Evolutionary conservation across 306 rosid genomes (phyloP).

Genomic region (Cotoneaster glaucophyllus): DNA sequence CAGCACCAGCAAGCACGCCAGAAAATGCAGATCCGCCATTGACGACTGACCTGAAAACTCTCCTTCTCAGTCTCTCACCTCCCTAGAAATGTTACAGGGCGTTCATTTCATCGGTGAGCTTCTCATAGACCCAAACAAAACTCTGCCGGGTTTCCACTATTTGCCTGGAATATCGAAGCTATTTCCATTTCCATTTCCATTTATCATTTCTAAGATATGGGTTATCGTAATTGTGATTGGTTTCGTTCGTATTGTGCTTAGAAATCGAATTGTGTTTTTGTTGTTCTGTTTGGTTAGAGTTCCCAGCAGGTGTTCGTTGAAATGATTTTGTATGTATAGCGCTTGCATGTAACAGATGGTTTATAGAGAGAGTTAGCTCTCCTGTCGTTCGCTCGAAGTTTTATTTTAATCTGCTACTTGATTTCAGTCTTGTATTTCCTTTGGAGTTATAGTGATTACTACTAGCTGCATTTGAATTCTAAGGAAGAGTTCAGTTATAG

Average conservation of each 20-base stretch:
- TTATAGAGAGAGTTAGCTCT: not conserved
- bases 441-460: not conserved
- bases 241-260: not conserved
- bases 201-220: not conserved
- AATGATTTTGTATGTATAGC: not conserved
- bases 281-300: not conserved
- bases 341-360: not conserved
- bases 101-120: conserved; percentile 42
- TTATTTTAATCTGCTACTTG: not conserved
- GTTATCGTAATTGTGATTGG: not conserved
- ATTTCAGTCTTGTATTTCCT: not conserved
- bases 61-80: not conserved
- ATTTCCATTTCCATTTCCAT: not conserved
- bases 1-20: not conserved
- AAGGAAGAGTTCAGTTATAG: not conserved
- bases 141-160: not conserved
- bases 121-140: not conserved
- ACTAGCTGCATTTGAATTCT: not conserved
- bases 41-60: conserved; percentile 10
- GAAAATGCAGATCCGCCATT: conserved; percentile 32
- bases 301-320: conserved; percentile 22
- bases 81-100: conserved; percentile 50
- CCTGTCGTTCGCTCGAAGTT: not conserved
- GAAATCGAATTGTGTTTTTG: not conserved
- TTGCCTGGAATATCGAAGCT: not conserved